phyloP scores from a whole-genome alignment of 257 asterid genomes.

The Anisodus tanguticus region DNA sequence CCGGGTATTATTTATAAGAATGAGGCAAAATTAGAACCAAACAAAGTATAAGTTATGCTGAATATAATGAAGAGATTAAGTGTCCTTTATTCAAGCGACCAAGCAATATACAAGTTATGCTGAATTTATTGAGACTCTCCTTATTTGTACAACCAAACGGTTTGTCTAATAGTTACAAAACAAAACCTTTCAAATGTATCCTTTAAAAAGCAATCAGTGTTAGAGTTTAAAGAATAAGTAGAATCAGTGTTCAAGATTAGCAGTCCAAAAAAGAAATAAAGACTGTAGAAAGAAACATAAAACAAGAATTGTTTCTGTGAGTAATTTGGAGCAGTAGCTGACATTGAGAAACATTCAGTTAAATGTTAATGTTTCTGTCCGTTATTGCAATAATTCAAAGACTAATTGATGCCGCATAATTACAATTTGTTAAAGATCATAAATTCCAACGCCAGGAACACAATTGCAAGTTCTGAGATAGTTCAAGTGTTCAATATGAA shows the following conservation, averaged over 20 bases:
- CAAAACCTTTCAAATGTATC: background rate
- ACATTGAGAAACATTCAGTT: background rate
- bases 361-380: background rate
- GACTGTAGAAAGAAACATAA: background rate
- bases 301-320: background rate
- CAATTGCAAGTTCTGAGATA: conserved; percentile 7
- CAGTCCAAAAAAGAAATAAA: background rate
- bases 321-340: background rate
- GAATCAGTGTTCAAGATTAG: background rate
- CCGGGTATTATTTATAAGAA: background rate
- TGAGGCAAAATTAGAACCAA: background rate
- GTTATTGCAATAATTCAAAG: background rate
- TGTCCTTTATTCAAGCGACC: conserved; percentile 6
- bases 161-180: background rate
- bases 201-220: background rate
- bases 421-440: background rate
- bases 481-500: conserved; percentile 19
- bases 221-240: background rate
- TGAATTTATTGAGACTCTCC: background rate
- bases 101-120: background rate
- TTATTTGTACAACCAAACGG: background rate
- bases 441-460: conserved; percentile 18
- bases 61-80: background rate
- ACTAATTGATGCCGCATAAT: background rate
- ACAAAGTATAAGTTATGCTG: background rate